phyloP scores from a whole-genome alignment of 2,329 filamentous ascomycete species.

The Ophiostoma sp. region DNA sequence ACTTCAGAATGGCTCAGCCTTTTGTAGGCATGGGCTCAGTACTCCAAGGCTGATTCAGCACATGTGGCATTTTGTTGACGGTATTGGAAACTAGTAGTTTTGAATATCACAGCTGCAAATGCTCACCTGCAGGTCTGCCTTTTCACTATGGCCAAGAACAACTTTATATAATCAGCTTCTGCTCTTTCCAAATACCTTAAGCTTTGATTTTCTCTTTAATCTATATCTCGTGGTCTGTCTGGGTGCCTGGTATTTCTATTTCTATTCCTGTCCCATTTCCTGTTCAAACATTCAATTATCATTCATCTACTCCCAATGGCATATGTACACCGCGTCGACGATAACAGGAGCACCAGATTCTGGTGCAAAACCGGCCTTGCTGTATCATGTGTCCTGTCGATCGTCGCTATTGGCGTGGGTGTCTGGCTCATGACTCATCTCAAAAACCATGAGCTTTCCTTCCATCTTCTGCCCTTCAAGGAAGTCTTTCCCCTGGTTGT shows the following conservation, averaged over 20 bases:
- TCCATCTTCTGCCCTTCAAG: neutral
- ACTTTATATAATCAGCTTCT: too few species aligned
- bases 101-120: too few species aligned
- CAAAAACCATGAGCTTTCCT: neutral
- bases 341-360: neutral
- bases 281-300: neutral
- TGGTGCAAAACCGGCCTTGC: neutral
- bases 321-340: neutral
- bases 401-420: neutral
- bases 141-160: too few species aligned
- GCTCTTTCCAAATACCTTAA: too few species aligned
- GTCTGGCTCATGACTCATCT: neutral
- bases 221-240: too few species aligned
- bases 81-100: too few species aligned
- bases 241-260: too few species aligned
- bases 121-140: too few species aligned
- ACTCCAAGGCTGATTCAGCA: too few species aligned
- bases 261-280: neutral
- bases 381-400: neutral
- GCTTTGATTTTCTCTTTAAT: too few species aligned
- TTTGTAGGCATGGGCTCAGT: too few species aligned
- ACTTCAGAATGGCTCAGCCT: neutral
- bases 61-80: too few species aligned
- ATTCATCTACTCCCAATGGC: neutral
- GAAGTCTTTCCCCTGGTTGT: neutral